These are phyloP conservation scores for Anthracocystis walkeri DNA, from an alignment of 1,284 basidiomycete species.

Conservation along the genomic window DNA sequence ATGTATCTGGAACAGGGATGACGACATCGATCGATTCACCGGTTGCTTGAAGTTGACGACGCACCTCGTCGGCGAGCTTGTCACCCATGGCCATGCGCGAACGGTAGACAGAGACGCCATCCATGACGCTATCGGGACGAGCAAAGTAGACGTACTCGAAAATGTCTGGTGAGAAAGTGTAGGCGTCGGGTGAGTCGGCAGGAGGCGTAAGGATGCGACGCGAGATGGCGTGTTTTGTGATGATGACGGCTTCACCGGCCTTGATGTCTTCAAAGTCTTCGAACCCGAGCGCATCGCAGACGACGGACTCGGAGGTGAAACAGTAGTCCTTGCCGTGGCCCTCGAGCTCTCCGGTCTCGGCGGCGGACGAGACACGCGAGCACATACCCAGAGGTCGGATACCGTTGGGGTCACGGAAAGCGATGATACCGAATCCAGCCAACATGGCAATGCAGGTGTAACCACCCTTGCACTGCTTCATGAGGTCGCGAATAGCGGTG, in stretches of 20 bases:
- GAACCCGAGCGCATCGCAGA: conserved; percentile 92
- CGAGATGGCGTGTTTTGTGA: conserved; percentile 74
- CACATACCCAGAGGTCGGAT: conserved; percentile 81
- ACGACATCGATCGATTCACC: conserved; percentile 76
- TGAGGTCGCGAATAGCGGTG: conserved; percentile 88
- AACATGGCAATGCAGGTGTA: conserved; percentile 99
- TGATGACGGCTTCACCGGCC: conserved; percentile 93
- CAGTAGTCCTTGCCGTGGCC: conserved; percentile 78
- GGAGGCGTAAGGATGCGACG: conserved; percentile 60
- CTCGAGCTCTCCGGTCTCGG: conserved; percentile 21
- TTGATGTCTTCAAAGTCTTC: conserved; percentile 91
- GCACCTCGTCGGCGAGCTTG: conserved; percentile 87
- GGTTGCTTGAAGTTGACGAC: conserved; percentile 78
- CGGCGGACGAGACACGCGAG: conserved; percentile 51
- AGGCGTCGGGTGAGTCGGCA: conserved; percentile 40
- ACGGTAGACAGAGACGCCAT: conserved; percentile 96
- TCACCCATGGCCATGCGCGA: conserved; percentile 99
- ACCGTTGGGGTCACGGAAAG: conserved; percentile 98
- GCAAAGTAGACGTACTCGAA: conserved; percentile 99
- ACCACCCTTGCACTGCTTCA: conserved; percentile 88
- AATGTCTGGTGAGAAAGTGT: conserved; percentile 81
- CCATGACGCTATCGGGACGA: conserved; percentile 95
- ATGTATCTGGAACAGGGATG: conserved; percentile 98
- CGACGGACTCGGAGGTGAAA: conserved; percentile 94
- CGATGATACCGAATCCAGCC: conserved; percentile 97